These are phyloP conservation scores for Komagataella mondaviorum DNA, from an alignment of 805 yeast species.

Conservation along the genomic window DNA sequence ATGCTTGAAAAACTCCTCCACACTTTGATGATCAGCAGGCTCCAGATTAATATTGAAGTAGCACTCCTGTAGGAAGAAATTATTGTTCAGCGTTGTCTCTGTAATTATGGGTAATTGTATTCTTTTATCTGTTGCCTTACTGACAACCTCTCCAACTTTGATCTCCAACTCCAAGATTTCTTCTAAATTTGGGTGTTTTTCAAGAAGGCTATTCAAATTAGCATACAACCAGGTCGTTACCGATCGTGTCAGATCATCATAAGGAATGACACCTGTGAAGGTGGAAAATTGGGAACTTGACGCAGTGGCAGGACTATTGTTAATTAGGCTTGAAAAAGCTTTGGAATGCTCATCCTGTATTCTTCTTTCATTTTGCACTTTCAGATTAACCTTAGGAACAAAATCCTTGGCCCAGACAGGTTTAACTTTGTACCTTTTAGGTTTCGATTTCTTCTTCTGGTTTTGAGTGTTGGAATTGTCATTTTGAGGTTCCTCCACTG, in stretches of 20 bases:
- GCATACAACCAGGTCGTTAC: conserved; percentile 88
- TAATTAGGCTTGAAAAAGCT: not conserved
- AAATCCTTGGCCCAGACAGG: conserved; percentile 83
- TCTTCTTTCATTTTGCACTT: conserved; percentile 5
- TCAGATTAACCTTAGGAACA: conserved; percentile 26
- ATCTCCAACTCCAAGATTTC: conserved; percentile 60
- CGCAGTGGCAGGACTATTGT: not conserved
- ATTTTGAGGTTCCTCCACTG: not conserved
- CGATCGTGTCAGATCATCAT: conserved; percentile 69
- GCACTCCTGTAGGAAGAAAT: conserved; percentile 40
- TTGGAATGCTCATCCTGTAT: conserved; percentile 1
- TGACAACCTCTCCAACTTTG: conserved; percentile 61
- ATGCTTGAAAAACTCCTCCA: conserved; percentile 39
- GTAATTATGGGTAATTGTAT: conserved; percentile 54
- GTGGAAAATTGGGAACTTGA: conserved; percentile 21
- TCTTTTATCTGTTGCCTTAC: conserved; percentile 47
- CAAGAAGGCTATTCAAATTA: conserved; percentile 52
- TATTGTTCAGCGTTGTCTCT: conserved; percentile 40
- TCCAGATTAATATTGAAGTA: conserved; percentile 56
- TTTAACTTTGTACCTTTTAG: conserved; percentile 45
- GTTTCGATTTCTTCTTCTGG: conserved; percentile 22
- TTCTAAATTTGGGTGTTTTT: conserved; percentile 24
- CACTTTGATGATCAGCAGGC: conserved; percentile 42
- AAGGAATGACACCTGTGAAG: conserved; percentile 63
- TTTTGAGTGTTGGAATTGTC: not conserved